phyloP scores from a whole-genome alignment of 2,329 filamentous ascomycete genomes.

The Thelonectria olida region DNA sequence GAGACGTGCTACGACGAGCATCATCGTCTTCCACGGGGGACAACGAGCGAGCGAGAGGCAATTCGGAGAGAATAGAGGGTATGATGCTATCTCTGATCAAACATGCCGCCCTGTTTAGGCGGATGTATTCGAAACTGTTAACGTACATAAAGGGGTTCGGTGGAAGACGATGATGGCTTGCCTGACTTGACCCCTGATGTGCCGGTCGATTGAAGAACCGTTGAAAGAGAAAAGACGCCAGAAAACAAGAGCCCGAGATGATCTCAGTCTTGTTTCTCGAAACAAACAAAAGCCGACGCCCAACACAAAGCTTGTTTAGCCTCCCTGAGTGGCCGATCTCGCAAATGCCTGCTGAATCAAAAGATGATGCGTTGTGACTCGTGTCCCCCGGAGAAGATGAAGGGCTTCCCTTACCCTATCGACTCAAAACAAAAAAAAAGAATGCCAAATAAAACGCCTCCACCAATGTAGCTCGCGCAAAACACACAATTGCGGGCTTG shows the following conservation, averaged over 20 bases:
- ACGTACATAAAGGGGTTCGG: conserved; percentile 69
- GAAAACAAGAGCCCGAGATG: conserved; percentile 31
- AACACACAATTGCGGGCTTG: conserved; percentile 32
- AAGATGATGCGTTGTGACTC: conserved; percentile 40
- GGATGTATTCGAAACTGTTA: conserved; percentile 57
- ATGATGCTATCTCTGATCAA: conserved; percentile 54
- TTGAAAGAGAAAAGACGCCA: conserved; percentile 27
- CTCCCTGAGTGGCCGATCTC: conserved; percentile 40
- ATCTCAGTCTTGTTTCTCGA: conserved; percentile 36
- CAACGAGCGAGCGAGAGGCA: conserved; percentile 48
- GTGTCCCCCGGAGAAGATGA: conserved; percentile 40
- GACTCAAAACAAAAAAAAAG: conserved; percentile 31
- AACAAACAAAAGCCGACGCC: conserved; percentile 43
- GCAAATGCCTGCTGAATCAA: conserved; percentile 46
- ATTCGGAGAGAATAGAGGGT: conserved; percentile 49
- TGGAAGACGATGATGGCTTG: conserved; percentile 78
- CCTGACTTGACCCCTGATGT: conserved; percentile 55
- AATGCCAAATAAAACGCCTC: conserved; percentile 43
- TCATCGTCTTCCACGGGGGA: conserved; percentile 68
- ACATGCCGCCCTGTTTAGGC: conserved; percentile 44
- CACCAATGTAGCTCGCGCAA: conserved; percentile 29
- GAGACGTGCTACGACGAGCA: conserved; percentile 65
- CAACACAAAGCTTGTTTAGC: conserved; percentile 40
- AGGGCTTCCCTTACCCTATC: conserved; percentile 31
- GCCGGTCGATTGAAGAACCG: conserved; percentile 33